Evolutionary conservation across 805 yeast species (phyloP).

Genomic region (Yarrowia sp.): DNA sequence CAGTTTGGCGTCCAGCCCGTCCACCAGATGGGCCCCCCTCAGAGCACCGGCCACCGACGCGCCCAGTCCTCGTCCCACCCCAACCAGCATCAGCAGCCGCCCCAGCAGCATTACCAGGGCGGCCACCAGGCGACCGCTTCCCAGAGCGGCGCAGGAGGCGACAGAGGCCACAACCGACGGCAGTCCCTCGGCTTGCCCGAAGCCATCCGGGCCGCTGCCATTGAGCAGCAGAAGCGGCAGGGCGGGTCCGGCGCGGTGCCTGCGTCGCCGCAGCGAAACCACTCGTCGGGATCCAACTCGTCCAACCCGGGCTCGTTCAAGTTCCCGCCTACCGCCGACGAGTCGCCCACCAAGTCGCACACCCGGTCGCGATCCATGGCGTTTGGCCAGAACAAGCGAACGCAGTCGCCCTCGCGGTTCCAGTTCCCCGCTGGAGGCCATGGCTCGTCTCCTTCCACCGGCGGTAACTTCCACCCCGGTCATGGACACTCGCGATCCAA

Average conservation of each 20-base stretch:
- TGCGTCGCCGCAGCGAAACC: conserved; percentile 27
- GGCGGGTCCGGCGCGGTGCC: conserved; percentile 26
- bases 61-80: conserved; percentile 38
- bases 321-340: conserved; percentile 34
- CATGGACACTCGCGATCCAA: conserved; percentile 49
- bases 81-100: conserved; percentile 23
- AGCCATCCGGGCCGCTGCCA: conserved; percentile 96
- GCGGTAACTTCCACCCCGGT: conserved; percentile 33
- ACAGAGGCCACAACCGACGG: conserved; percentile 78
- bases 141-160: conserved; percentile 27
- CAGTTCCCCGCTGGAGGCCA: conserved; percentile 60
- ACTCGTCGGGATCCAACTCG: neutral
- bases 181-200: conserved; percentile 89
- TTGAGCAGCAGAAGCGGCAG: conserved; percentile 64
- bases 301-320: conserved; percentile 30
- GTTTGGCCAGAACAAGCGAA: conserved; percentile 12
- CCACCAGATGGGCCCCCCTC: conserved; percentile 27
- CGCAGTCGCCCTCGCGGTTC: conserved; percentile 46
- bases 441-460: conserved; percentile 10
- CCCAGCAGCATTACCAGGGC: conserved; percentile 6
- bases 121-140: conserved; percentile 26
- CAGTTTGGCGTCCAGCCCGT: conserved; percentile 34
- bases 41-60: conserved; percentile 37
- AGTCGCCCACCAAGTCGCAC: conserved; percentile 26
- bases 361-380: conserved; percentile 1